A percentile compares a stretch with the other conserved stretches of the same genome.
phyloP scores from a whole-genome alignment of 1,139 yeast species.

The Lodderomyces oxycetoniae region DNA sequence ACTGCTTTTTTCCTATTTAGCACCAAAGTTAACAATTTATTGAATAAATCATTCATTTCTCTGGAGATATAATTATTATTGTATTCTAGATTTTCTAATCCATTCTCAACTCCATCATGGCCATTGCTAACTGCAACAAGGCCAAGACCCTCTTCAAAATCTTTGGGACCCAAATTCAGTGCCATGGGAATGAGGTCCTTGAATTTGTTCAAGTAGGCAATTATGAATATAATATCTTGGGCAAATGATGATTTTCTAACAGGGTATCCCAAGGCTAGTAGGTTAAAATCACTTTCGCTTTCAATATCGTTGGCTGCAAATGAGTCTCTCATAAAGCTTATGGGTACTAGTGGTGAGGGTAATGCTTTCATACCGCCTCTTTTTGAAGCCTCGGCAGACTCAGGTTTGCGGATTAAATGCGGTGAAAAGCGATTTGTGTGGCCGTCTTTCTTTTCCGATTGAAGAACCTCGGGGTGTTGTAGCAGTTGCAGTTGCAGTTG shows the following conservation, averaged over 20 bases:
- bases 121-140: slow-evolving; percentile 13
- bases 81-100: slow-evolving; percentile 13
- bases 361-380: slow-evolving; percentile 1
- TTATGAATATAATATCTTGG: slow-evolving; percentile 37
- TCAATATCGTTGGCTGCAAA: not conserved
- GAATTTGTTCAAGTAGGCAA: slow-evolving; percentile 44
- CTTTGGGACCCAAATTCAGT: slow-evolving; percentile 36
- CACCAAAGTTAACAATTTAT: slow-evolving; percentile 32
- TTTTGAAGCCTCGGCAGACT: not conserved
- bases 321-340: slow-evolving; percentile 1
- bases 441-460: no score
- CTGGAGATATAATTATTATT: slow-evolving; percentile 22
- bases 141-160: slow-evolving; percentile 47
- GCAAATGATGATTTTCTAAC: slow-evolving; percentile 37
- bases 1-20: slow-evolving; percentile 40
- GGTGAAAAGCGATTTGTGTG: no score
- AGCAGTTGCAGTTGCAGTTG: no score
- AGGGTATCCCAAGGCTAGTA: slow-evolving; percentile 31
- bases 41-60: slow-evolving; percentile 33
- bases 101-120: not conserved
- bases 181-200: slow-evolving; percentile 25
- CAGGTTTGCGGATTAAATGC: not conserved
- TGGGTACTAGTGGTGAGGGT: slow-evolving; percentile 5
- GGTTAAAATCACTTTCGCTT: not conserved
- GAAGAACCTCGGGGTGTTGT: no score